Conservation (phyloP, 345 rosid genomes). For the Camelina laxa region DNA sequence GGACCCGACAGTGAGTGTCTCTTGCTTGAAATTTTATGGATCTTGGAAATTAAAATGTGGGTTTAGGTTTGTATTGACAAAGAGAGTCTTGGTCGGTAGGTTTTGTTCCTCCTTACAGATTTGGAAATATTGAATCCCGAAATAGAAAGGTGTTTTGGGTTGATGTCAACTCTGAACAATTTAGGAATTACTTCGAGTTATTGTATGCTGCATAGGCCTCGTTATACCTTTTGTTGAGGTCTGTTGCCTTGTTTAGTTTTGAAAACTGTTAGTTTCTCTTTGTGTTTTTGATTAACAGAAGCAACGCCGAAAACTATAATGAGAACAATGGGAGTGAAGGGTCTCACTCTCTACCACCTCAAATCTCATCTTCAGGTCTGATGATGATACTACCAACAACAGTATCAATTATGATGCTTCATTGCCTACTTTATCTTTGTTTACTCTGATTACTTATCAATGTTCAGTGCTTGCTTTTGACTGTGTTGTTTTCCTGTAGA, state of each 20-base stretch:
- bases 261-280: not conserved
- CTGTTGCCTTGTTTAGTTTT: too few species aligned
- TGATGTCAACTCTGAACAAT: not conserved
- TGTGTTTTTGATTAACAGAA: conserved; percentile 52
- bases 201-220: too few species aligned
- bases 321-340: conserved; percentile 95
- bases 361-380: conserved; percentile 94
- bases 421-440: not conserved
- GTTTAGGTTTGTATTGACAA: not conserved
- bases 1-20: conserved; percentile 82
- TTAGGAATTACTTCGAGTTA: not conserved
- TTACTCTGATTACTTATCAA: not conserved
- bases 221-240: too few species aligned
- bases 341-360: conserved; percentile 90
- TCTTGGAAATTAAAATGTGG: conserved; percentile 7
- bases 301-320: conserved; percentile 92
- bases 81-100: not conserved
- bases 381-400: not conserved
- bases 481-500: conserved; percentile 49
- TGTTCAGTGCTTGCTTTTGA: conserved; percentile 8
- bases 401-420: not conserved
- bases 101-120: not conserved
- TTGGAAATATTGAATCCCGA: not conserved
- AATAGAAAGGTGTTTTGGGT: not conserved
- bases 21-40: conserved; percentile 9